These are phyloP conservation scores for Botryotinia globosa DNA, from an alignment of 2,329 filamentous ascomycete species.

Conservation along the genomic window DNA sequence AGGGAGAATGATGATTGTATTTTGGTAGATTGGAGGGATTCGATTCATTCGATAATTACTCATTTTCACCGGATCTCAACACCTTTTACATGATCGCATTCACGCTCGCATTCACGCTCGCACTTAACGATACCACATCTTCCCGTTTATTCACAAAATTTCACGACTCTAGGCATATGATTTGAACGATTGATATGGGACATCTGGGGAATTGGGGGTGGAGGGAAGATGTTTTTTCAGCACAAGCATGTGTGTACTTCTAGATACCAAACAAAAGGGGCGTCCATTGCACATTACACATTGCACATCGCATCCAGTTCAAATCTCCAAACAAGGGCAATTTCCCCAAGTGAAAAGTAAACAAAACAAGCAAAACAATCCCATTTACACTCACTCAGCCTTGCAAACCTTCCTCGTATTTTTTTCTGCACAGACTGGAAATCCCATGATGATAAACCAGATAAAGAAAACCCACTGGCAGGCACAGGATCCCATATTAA, in stretches of 20 bases:
- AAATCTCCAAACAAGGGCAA: not conserved
- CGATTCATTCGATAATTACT: constrained; percentile 22
- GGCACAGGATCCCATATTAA: constrained; percentile 8
- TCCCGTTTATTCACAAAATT: constrained; percentile 20
- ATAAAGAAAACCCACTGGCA: constrained; percentile 7
- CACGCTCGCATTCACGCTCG: constrained; percentile 11
- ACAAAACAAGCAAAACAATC: not conserved
- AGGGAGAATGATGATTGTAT: constrained; percentile 11
- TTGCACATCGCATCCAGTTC: constrained; percentile 5
- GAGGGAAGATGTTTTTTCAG: constrained; percentile 11
- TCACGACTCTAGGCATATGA: constrained; percentile 30
- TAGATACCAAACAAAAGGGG: constrained; percentile 28
- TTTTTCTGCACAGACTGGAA: constrained; percentile 18
- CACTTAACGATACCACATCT: constrained; percentile 13
- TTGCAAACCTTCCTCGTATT: not conserved
- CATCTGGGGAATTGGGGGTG: constrained; percentile 15
- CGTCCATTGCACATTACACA: constrained; percentile 18
- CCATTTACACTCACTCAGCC: constrained; percentile 1
- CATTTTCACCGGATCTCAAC: constrained; percentile 24
- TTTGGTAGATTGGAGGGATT: constrained; percentile 22
- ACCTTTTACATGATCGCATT: constrained; percentile 19
- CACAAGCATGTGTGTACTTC: constrained; percentile 24
- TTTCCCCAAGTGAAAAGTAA: not conserved
- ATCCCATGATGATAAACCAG: constrained; percentile 6
- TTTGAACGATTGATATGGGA: constrained; percentile 26